phyloP scores from a whole-genome alignment of 306 rosid species.

The Potentilla sterilis region DNA sequence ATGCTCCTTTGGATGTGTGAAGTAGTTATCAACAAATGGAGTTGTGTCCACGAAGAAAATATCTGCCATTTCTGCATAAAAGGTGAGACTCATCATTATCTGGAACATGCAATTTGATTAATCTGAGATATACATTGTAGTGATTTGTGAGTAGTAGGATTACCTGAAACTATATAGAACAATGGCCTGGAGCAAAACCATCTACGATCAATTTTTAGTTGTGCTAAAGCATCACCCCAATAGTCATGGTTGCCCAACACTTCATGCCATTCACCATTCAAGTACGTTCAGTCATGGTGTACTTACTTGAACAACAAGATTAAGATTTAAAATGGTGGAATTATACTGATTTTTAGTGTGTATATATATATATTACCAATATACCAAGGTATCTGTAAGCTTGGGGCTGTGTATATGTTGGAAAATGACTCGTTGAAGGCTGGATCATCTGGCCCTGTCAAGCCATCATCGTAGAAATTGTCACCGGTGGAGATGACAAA shows the following conservation, averaged over 20 bases:
- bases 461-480: conserved; percentile 53
- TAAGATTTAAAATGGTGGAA: too few species aligned
- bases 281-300: too few species aligned
- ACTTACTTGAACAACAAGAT: too few species aligned
- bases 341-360: too few species aligned
- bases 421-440: conserved; percentile 51
- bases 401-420: conserved; percentile 56
- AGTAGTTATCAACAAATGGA: conserved; percentile 61
- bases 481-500: conserved; percentile 74
- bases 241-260: conserved; percentile 91
- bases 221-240: conserved; percentile 80
- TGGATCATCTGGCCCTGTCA: conserved; percentile 45
- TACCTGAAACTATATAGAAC: too few species aligned
- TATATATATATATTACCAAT: conserved; percentile 23
- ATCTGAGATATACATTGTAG: neutral
- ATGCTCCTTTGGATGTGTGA: conserved; percentile 37
- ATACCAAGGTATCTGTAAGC: conserved; percentile 65
- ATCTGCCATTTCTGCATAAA: conserved; percentile 34
- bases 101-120: neutral
- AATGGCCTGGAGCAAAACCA: conserved; percentile 48
- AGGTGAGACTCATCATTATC: neutral
- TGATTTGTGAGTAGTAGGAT: too few species aligned
- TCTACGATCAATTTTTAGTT: conserved; percentile 57
- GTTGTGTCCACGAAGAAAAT: conserved; percentile 81
- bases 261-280: conserved; percentile 14